These are phyloP conservation scores for Cytospora chrysosperma DNA, from an alignment of 2,329 filamentous ascomycete species.

Conservation along the genomic window DNA sequence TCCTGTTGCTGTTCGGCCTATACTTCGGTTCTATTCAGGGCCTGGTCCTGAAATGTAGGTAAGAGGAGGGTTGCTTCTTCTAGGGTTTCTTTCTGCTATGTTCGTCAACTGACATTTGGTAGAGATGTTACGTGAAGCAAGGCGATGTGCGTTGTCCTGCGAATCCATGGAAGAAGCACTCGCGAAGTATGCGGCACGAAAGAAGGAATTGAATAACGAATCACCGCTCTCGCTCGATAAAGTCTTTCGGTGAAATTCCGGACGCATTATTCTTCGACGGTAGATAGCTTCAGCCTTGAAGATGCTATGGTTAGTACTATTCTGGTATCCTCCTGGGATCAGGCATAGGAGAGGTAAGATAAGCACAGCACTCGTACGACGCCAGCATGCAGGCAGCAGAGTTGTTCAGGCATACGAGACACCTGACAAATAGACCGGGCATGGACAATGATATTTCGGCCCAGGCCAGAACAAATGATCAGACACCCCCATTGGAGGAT, in stretches of 20 bases:
- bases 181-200: background rate
- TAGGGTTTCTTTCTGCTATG: background rate
- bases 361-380: background rate
- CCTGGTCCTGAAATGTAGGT: background rate
- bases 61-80: background rate
- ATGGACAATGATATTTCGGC: constrained; percentile 5
- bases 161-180: constrained; percentile 3
- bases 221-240: background rate
- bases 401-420: constrained; percentile 2
- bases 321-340: background rate
- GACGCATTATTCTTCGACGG: background rate
- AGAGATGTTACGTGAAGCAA: constrained; percentile 21
- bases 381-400: background rate
- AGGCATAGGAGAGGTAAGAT: background rate
- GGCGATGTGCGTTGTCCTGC: constrained; percentile 27
- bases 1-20: background rate
- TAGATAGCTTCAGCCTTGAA: background rate
- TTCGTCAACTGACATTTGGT: constrained; percentile 17
- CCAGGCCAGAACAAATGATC: background rate
- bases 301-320: background rate
- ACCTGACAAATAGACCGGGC: background rate
- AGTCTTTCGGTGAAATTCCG: background rate
- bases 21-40: background rate
- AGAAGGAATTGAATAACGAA: background rate
- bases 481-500: constrained; percentile 11